phyloP scores from a whole-genome alignment of 176 grass and related monocot species.

The Eragrostis nindensis region DNA sequence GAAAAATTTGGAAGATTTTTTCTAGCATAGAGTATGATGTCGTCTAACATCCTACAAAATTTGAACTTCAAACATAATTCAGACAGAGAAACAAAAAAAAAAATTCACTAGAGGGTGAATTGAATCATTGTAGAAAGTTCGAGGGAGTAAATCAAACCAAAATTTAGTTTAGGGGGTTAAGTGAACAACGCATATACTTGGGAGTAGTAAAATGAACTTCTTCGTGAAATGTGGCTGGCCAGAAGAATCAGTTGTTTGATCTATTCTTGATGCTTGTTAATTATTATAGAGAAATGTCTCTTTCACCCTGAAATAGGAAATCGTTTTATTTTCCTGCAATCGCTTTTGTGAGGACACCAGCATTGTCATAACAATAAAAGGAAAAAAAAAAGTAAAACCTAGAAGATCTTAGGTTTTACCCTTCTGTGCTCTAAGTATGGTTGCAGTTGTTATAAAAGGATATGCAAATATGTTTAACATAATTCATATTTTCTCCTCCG shows the following conservation, averaged over 20 bases:
- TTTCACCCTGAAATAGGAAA: slow-evolving; percentile 12
- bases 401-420: slow-evolving; percentile 1
- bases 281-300: not conserved
- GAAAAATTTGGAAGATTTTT: no score
- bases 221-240: not conserved
- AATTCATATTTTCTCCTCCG: not conserved
- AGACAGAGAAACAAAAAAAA: no score
- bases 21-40: no score
- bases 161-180: no score
- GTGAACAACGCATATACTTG: no score
- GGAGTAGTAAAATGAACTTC: no score
- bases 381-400: not conserved
- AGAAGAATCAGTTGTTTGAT: not conserved
- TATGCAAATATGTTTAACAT: slow-evolving; percentile 22
- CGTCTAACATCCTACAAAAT: no score
- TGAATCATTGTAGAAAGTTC: no score
- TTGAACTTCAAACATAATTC: no score
- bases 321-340: slow-evolving; percentile 13
- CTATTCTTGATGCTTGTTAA: not conserved
- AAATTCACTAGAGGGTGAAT: no score
- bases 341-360: not conserved
- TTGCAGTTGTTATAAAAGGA: not conserved
- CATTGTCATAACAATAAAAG: slow-evolving; percentile 5
- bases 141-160: no score
- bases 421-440: not conserved